These are phyloP conservation scores for Asterella californica DNA, from an alignment of 225 moss, liverwort and hornwort species.

Conservation along the genomic window DNA sequence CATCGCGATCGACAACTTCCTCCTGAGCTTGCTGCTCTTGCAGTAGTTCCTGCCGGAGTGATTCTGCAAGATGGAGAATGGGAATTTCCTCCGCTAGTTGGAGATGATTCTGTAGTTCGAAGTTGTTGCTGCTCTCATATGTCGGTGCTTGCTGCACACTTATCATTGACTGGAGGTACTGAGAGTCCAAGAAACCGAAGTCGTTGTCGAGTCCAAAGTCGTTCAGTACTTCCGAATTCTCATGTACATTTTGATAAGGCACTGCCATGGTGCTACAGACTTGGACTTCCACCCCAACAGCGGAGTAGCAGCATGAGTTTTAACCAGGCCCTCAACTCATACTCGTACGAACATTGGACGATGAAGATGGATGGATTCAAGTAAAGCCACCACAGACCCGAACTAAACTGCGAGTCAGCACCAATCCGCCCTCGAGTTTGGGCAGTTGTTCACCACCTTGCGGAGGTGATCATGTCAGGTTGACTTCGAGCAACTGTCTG, in stretches of 20 bases:
- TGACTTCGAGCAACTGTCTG: neutral
- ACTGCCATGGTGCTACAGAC: neutral
- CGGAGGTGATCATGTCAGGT: neutral
- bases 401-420: neutral
- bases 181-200: neutral
- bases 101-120: conserved; percentile 6
- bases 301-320: neutral
- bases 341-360: too few species aligned
- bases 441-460: neutral
- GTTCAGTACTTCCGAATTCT: neutral
- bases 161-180: neutral
- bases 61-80: neutral
- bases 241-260: conserved; percentile 1
- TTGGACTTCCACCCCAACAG: neutral
- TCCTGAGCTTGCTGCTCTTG: neutral
- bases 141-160: neutral
- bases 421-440: neutral
- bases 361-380: too few species aligned
- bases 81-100: neutral
- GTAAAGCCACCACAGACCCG: too few species aligned
- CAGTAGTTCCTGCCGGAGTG: neutral
- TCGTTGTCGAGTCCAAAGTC: neutral
- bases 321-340: too few species aligned
- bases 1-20: neutral
- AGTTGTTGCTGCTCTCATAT: neutral